Percentiles rank a stretch among this genome's conserved stretches.
Evolutionary conservation across 2,329 filamentous ascomycete genomes (phyloP).

Genomic region (Fusarium guadeloupense): DNA sequence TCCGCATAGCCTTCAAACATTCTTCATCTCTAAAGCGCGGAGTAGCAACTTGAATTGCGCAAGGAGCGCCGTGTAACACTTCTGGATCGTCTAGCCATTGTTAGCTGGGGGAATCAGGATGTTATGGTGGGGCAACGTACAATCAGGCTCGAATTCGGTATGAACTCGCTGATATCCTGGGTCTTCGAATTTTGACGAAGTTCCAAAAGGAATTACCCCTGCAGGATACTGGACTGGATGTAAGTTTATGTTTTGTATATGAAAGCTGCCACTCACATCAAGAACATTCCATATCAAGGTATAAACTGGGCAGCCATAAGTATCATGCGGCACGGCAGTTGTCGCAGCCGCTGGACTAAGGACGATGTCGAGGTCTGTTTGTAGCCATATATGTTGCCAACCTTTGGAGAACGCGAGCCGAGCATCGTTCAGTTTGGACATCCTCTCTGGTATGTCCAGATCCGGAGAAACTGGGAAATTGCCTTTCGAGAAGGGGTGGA

Average conservation of each 20-base stretch:
- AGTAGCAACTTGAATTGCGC: constrained; percentile 29
- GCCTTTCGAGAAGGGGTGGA: constrained; percentile 25
- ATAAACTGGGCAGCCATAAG: constrained; percentile 33
- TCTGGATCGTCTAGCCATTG: constrained; percentile 18
- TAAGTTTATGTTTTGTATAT: background rate
- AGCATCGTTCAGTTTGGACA: constrained; percentile 14
- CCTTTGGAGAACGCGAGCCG: constrained; percentile 13
- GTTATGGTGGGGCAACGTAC: background rate
- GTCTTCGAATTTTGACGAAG: constrained; percentile 26
- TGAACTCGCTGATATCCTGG: constrained; percentile 10
- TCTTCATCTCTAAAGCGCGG: constrained; percentile 37
- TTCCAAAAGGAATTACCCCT: constrained; percentile 34
- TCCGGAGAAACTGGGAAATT: constrained; percentile 26
- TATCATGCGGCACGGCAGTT: constrained; percentile 35
- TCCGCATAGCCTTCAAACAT: constrained; percentile 33
- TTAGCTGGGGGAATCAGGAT: background rate
- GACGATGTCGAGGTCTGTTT: constrained; percentile 32
- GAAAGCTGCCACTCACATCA: constrained; percentile 9
- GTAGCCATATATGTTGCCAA: constrained; percentile 25
- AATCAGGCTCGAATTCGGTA: constrained; percentile 34
- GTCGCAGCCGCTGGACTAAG: constrained; percentile 26
- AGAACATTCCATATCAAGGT: constrained; percentile 41
- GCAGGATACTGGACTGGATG: constrained; percentile 20
- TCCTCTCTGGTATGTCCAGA: background rate
- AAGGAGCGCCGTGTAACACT: constrained; percentile 24